Base-by-base conservation (phyloP, 371 early-diverging fungal genomes). In the Gilbertella persicaria region DNA sequence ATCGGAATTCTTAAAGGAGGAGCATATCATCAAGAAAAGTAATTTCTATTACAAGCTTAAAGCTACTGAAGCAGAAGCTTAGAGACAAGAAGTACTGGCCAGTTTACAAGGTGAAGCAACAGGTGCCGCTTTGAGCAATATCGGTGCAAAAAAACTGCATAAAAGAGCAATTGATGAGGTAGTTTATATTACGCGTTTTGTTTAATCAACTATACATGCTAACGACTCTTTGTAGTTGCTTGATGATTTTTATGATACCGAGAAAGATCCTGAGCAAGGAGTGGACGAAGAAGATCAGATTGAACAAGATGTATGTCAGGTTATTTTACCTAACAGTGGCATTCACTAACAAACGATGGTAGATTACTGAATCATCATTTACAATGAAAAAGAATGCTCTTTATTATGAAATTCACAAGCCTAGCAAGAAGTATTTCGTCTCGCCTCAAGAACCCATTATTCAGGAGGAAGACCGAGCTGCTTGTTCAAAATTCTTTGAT, bases 41-140 rank as follows among this genome's bases (percentile, higher is more conserved):
- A 40, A 17, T 8, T 1, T 50, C 0, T 50, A 50, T 40, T 50
- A 50, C 21, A 4, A 39, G 19, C 40, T 50, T 6, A 50, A 19
- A 14, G 39, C 40, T 3, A 14, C 50, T 13, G 14, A 39, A 50
- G 50, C 50, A 26, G 40, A 50, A 40, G 13, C 40, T 28, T 9
- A 50, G 26, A 23, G 50, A 20, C 50, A 50, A 40, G 50, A 50
- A 10, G 30, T 40, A 25, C 40, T 50, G 6, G 50, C 50, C 16
- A 38, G 25, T 23, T 2, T 49, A 2, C 49, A 49, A n/a, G 49
- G 49, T 39, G 39, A 37, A 23, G 39, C 38, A 13, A 19, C 49
- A n/a, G 50, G 50, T 28, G 20, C 50, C 25, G 19, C 50, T 13
- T 50, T 50, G 2, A 20, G 7, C 13, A 50, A 14, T 14, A 10